Conservation (phyloP, 2,329 filamentous ascomycete genomes). For the Xylariaceae sp. region DNA sequence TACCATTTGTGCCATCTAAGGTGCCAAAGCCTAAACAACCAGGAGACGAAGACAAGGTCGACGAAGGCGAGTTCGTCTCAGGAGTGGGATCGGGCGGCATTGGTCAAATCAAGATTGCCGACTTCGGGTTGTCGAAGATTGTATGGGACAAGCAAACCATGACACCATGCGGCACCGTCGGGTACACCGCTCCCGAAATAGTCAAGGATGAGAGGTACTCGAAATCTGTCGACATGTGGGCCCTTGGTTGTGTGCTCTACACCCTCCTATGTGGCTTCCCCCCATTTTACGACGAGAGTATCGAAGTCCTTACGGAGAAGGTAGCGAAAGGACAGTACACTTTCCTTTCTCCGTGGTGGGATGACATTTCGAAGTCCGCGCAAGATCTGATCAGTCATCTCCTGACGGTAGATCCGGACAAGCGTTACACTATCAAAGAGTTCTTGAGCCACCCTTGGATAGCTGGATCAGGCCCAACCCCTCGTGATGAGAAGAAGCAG, state of each 20-base stretch:
- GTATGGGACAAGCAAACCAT: slow-evolving; percentile 98
- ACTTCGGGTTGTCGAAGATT: slow-evolving; percentile 96
- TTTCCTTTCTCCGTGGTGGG: slow-evolving; percentile 98
- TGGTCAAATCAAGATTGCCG: slow-evolving; percentile 92
- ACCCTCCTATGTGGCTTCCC: slow-evolving; percentile 96
- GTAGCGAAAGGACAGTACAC: slow-evolving; percentile 96
- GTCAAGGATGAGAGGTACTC: slow-evolving; percentile 99
- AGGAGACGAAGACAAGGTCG: slow-evolving; percentile 94
- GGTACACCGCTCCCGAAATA: slow-evolving; percentile 96
- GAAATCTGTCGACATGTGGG: slow-evolving; percentile 99
- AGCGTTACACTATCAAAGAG: slow-evolving; percentile 88
- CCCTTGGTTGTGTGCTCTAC: slow-evolving; percentile 92
- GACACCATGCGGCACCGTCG: slow-evolving; percentile 98
- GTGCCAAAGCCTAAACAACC: slow-evolving; percentile 75
- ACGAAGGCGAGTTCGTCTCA: slow-evolving; percentile 87
- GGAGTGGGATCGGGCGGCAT: slow-evolving; percentile 86
- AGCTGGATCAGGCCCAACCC: slow-evolving; percentile 56
- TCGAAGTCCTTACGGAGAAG: slow-evolving; percentile 94
- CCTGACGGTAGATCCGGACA: slow-evolving; percentile 88
- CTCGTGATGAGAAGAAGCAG: slow-evolving; percentile 55
- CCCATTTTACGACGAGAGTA: slow-evolving; percentile 97
- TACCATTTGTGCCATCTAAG: slow-evolving; percentile 74
- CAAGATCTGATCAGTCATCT: slow-evolving; percentile 93
- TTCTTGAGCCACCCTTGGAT: slow-evolving; percentile 97
- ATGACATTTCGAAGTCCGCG: slow-evolving; percentile 92